Base-by-base conservation (phyloP, 352 stramenopile species). In the Phytophthora vignae region DNA sequence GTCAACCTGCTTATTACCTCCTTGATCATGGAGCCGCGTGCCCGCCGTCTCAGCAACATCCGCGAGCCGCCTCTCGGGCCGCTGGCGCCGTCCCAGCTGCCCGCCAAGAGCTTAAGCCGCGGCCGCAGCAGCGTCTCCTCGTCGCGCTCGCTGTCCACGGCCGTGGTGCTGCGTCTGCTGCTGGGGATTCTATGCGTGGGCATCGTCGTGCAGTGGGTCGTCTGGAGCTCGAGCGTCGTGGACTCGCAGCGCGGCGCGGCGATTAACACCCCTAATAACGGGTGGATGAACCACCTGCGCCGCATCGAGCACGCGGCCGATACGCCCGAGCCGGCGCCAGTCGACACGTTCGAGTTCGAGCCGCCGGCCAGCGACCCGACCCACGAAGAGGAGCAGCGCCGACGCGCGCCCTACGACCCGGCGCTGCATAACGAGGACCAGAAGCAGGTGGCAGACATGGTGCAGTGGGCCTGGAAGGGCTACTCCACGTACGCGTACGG, bases 391-490 rank as follows among this genome's bases (percentile, higher is more conserved):
- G 76, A 87, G 52, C 60, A 67, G 19, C 54, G 55, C 38, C 80
- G 85, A 27, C 73, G 85, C 21, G 36, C 74, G 42, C 74, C 73
- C 3, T 91, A 88, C 59, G 69, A 88, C 38, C 71, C 85, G n/a
- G 60, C 75, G 9, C 48, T 56, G 19, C 85, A 94, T 64, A 92
- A 64, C 29, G 64, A 63, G 3, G 85, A 93, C 54, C 87, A 93
- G 64, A 76, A 75, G 22, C 69, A 89, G 55, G 87, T 93, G 48
- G 82, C 66, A 2, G 75, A 78, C 15, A 93, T 93, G 84, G 70
- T 93, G 46, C 69, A 80, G 29, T 95, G 87, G 87, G 87, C 87
- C n/a, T 95, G 87, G 87, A 84, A 91, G 60, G 87, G 81, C 12
- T 95, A 95, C 67, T 80, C 87, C 31, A 81, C 77, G 10, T 83